Conservation (phyloP, 441 rosid species). For the Populus tomentosa region DNA sequence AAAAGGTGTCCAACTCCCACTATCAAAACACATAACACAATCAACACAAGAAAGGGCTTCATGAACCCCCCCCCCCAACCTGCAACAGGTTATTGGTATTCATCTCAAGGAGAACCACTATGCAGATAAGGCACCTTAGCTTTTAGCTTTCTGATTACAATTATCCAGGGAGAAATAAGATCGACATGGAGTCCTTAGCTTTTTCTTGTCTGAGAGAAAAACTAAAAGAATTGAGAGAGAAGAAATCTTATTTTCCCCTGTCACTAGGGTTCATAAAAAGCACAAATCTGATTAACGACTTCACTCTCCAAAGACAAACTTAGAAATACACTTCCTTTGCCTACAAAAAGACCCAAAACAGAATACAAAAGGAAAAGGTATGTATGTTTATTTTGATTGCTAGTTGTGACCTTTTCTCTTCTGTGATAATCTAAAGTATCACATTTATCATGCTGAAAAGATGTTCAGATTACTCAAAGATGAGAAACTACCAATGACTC, state of each 20-base stretch:
- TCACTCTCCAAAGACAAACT: neutral
- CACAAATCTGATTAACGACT: neutral
- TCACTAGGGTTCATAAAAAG: neutral
- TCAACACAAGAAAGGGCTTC: neutral
- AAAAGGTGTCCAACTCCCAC: too few species aligned
- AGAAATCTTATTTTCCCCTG: neutral
- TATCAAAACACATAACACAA: neutral
- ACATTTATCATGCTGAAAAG: neutral
- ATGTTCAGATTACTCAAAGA: neutral
- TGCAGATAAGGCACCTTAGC: neutral
- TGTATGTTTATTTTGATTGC: neutral
- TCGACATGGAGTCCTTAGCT: neutral
- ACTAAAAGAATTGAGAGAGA: neutral
- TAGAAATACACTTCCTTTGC: neutral
- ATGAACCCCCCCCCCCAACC: neutral
- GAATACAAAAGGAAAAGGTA: neutral
- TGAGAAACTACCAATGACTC: neutral
- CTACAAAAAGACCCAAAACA: neutral
- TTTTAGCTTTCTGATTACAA: neutral
- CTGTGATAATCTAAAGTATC: neutral
- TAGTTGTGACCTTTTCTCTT: neutral
- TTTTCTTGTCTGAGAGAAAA: neutral
- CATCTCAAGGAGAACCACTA: neutral
- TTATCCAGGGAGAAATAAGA: neutral
- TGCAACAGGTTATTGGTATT: neutral